These are phyloP conservation scores for Blastocystis sp. DNA, from an alignment of 352 stramenopile genomes.

Conservation along the genomic window DNA sequence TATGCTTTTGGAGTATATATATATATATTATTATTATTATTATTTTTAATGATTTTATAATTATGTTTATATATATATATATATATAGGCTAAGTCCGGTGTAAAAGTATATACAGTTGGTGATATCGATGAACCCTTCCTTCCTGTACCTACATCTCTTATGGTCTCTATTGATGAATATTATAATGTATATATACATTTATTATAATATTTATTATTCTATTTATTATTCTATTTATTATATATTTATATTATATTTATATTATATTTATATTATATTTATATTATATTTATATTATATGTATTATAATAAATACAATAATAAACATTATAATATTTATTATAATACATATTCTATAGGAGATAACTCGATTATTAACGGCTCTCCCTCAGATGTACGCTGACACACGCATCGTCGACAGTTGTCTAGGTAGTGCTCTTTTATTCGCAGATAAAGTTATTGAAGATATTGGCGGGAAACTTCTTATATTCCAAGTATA, in stretches of 20 bases:
- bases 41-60: background rate
- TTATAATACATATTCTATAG: too few species aligned
- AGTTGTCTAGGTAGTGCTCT: conserved; percentile 61
- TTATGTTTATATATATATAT: too few species aligned
- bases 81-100: background rate
- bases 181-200: conserved; percentile 68
- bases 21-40: conserved; percentile 18
- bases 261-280: too few species aligned
- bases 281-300: too few species aligned
- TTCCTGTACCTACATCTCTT: conserved; percentile 69
- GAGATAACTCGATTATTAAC: too few species aligned
- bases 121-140: conserved; percentile 65
- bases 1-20: conserved; percentile 53
- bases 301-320: too few species aligned
- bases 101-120: conserved; percentile 1
- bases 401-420: conserved; percentile 49
- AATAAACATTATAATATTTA: too few species aligned
- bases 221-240: too few species aligned
- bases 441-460: conserved; percentile 83
- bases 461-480: conserved; percentile 70
- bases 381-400: conserved; percentile 68
- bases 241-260: too few species aligned
- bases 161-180: conserved; percentile 87
- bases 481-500: conserved; percentile 54
- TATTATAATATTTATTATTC: too few species aligned